Evolutionary conservation across 495 filamentous ascomycete genomes (phyloP).

Genomic region (Choiromyces venosus): DNA sequence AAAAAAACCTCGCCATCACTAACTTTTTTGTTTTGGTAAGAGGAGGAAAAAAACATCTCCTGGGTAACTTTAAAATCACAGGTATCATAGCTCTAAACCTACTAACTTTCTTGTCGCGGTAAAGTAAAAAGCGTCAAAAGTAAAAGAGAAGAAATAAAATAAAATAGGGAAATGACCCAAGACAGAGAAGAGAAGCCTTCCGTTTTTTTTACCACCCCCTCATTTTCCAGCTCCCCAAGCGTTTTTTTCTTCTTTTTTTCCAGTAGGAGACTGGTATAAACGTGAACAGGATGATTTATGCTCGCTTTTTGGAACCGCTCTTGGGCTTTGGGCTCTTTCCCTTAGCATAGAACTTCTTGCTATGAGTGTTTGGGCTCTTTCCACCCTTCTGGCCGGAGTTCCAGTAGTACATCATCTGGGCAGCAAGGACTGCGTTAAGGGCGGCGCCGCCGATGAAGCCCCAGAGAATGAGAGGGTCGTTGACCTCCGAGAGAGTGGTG

Average conservation of each 20-base stretch:
- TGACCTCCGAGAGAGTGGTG: slow-evolving; percentile 91
- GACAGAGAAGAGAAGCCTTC: not conserved
- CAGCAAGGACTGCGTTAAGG: slow-evolving; percentile 78
- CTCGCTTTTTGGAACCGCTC: slow-evolving; percentile 42
- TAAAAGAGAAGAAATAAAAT: slow-evolving; percentile 1
- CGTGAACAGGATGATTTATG: slow-evolving; percentile 16
- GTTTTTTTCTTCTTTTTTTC: too few species aligned
- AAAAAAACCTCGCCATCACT: too few species aligned
- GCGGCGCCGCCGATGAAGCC: slow-evolving; percentile 82
- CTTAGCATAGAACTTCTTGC: slow-evolving; percentile 30
- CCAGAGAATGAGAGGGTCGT: slow-evolving; percentile 90
- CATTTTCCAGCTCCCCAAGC: not conserved
- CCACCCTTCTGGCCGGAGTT: slow-evolving; percentile 47
- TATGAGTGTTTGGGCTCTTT: slow-evolving; percentile 1
- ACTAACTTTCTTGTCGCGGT: not conserved
- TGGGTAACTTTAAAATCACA: not conserved
- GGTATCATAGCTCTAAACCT: not conserved
- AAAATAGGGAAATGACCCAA: not conserved
- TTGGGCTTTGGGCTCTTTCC: slow-evolving; percentile 39
- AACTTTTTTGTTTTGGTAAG: too few species aligned
- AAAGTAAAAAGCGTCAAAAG: not conserved
- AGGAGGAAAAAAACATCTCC: too few species aligned
- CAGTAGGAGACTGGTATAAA: too few species aligned
- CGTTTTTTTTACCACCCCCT: not conserved
- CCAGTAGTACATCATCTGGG: slow-evolving; percentile 97